These are phyloP conservation scores for Setomelanomma holmii DNA, from an alignment of 2,329 filamentous ascomycete species.

Conservation along the genomic window DNA sequence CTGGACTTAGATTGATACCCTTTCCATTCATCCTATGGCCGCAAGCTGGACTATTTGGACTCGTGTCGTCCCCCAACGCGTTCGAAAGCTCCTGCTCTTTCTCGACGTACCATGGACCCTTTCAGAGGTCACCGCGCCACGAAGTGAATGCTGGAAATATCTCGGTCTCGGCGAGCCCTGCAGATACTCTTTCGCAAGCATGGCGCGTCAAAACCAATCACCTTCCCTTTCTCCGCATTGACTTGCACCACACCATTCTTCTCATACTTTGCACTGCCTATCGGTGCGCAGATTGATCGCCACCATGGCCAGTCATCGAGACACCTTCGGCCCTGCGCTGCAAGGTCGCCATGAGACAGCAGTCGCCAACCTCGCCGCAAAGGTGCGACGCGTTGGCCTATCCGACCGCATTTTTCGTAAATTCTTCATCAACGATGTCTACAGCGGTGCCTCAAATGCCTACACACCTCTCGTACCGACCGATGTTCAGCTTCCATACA, in stretches of 20 bases:
- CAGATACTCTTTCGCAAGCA: too few species aligned
- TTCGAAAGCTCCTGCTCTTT: too few species aligned
- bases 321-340: neutral
- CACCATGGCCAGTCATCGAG: neutral
- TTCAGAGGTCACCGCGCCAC: too few species aligned
- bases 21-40: neutral
- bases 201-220: too few species aligned
- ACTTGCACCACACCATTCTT: neutral
- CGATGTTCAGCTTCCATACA: neutral
- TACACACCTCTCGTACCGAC: neutral
- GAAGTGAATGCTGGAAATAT: too few species aligned
- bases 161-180: too few species aligned
- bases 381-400: neutral
- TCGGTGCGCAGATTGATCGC: neutral
- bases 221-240: too few species aligned
- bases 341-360: neutral
- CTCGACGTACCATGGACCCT: too few species aligned
- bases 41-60: too few species aligned
- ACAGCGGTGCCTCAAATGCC: neutral
- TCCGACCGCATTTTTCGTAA: neutral
- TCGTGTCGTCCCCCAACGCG: too few species aligned
- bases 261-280: neutral
- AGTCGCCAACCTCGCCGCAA: neutral
- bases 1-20: slow-evolving; percentile 2
- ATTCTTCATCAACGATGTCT: neutral